Evolutionary conservation across 2,329 filamentous ascomycete species (phyloP), one percentile per base, ranked within the genome.

Genomic region (Keithomyces neogunnii): DNA sequence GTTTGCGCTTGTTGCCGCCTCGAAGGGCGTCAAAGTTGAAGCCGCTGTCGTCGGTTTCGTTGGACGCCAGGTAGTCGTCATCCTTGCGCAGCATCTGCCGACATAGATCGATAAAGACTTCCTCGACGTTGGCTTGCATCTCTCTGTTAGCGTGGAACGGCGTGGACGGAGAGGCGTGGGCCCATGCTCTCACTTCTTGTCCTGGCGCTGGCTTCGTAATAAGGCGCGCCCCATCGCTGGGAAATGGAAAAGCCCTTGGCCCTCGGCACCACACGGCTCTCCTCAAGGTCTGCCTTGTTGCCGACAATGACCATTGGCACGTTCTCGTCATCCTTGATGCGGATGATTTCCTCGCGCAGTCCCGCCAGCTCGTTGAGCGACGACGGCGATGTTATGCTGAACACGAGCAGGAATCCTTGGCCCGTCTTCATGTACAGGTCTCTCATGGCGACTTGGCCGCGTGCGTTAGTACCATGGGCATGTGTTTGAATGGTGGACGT

Each of bases 361-460:
- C 88, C 85, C 59, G 82, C 78, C 32, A 96, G 79, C 68, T 96
- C 89, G 60, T 84, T 80, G 40, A 96, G 76, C n/a, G 89, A 95
- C 35, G 88, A 88, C 55, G 80, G 76, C 55, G 88, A 93, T 19
- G 89, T 92, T 64, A 95, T 95, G 69, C 87, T 92, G 72, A 95
- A 96, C 52, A 95, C 90, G 38, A 96, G 78, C 51, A 96, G 80
- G 66, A 96, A 96, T 0, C 90, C 89, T 70, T 95, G 89, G 51
- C 89, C 89, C 39, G 89, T 88, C 66, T 93, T 93, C 88, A 96
- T 95, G 73, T 95, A 93, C 45, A 92, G 76, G 65, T 93, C 88
- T 64, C 88, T 80, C 79, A 82, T 82, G 51, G 79, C 78, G 60
- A 82, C 76, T 82, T 55, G 28, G 7, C 36, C 28, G 33, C 8